Conservation (phyloP, 768 basidiomycete species). For the Pholiota conissans region DNA sequence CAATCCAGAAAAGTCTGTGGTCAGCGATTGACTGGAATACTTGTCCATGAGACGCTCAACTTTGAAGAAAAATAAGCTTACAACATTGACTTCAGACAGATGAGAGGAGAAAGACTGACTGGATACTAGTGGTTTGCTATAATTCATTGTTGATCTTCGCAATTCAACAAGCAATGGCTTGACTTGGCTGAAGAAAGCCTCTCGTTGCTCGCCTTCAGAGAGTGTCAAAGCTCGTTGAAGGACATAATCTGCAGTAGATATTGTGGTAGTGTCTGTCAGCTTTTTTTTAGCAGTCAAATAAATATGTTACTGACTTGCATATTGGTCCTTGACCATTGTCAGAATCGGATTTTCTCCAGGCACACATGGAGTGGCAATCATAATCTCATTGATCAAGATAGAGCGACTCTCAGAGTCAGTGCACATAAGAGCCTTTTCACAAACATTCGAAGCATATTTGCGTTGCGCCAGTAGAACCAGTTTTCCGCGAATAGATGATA, state of each 20-base stretch:
- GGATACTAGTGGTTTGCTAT: constrained; percentile 79
- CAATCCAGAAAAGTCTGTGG: background rate
- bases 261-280: background rate
- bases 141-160: constrained; percentile 68
- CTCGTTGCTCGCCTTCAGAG: constrained; percentile 73
- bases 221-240: constrained; percentile 75
- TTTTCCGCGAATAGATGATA: constrained; percentile 72
- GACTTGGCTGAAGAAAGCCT: constrained; percentile 59
- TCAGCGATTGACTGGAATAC: constrained; percentile 13
- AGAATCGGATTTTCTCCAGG: constrained; percentile 72
- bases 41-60: constrained; percentile 61
- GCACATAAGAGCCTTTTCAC: constrained; percentile 82
- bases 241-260: constrained; percentile 65
- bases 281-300: background rate
- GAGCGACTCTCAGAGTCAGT: constrained; percentile 66
- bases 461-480: constrained; percentile 80
- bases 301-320: constrained; percentile 64
- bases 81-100: background rate
- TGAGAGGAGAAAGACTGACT: constrained; percentile 48
- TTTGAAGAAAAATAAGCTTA: no score
- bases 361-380: constrained; percentile 49
- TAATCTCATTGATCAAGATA: constrained; percentile 78
- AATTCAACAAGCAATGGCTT: constrained; percentile 69
- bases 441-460: constrained; percentile 96
- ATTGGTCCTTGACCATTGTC: constrained; percentile 86